phyloP scores from a whole-genome alignment of 192 early-diverging fungal genomes.

The Spinellus fusiger region DNA sequence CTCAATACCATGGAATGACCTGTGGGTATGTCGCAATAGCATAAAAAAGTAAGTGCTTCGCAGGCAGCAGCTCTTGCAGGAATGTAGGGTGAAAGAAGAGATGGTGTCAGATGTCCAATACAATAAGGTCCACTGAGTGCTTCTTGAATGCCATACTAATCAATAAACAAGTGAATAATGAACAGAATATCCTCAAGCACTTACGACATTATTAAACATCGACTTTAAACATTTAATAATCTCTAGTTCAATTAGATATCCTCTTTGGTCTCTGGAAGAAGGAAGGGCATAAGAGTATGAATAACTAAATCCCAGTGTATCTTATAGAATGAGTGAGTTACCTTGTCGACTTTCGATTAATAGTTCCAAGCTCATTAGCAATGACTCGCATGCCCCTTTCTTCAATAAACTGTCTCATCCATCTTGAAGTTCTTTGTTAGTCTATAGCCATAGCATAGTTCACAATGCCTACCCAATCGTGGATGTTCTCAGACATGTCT shows the following conservation, averaged over 20 bases:
- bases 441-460: neutral
- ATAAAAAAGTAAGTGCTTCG: slow-evolving; percentile 66
- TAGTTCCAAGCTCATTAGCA: slow-evolving; percentile 52
- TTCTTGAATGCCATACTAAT: slow-evolving; percentile 65
- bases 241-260: slow-evolving; percentile 69
- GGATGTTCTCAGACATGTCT: neutral
- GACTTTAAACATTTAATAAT: slow-evolving; percentile 72
- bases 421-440: slow-evolving; percentile 29
- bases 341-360: slow-evolving; percentile 49
- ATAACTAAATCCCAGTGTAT: neutral
- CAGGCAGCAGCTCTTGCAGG: slow-evolving; percentile 60
- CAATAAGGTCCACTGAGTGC: slow-evolving; percentile 60
- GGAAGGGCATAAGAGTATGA: neutral
- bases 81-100: slow-evolving; percentile 68
- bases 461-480: neutral
- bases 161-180: neutral
- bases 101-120: slow-evolving; percentile 60
- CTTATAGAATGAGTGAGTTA: slow-evolving; percentile 14
- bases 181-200: neutral
- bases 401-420: slow-evolving; percentile 73
- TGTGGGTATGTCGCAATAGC: slow-evolving; percentile 64
- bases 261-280: slow-evolving; percentile 38
- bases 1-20: slow-evolving; percentile 67
- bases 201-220: slow-evolving; percentile 56
- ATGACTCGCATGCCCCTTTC: slow-evolving; percentile 64